These are phyloP conservation scores for Sporothrix variecibatus DNA, from an alignment of 2,329 filamentous ascomycete genomes.

Conservation along the genomic window DNA sequence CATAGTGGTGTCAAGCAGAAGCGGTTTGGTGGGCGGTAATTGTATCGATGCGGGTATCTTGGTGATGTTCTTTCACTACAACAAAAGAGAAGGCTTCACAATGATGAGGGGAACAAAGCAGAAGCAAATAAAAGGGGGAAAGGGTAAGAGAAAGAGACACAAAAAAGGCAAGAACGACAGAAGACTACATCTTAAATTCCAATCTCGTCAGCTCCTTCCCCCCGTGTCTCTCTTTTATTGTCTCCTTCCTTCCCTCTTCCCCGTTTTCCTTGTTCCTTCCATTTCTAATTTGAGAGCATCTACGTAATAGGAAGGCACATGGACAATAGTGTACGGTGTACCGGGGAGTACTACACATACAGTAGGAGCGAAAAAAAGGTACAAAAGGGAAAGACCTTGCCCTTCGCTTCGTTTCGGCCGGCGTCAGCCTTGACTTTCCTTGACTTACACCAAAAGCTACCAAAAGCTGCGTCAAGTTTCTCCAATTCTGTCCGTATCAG, in stretches of 20 bases:
- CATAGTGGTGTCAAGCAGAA: slow-evolving; percentile 27
- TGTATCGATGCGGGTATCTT: not conserved
- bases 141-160: not conserved
- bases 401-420: not conserved
- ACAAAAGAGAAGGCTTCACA: not conserved
- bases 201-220: not conserved
- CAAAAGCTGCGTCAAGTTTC: not conserved
- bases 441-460: not conserved
- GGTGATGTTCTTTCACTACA: not conserved
- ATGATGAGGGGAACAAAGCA: not conserved
- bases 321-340: too few species aligned
- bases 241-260: not conserved
- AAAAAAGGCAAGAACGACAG: not conserved
- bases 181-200: not conserved
- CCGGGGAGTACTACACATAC: too few species aligned
- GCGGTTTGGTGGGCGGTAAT: not conserved
- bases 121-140: not conserved
- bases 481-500: not conserved
- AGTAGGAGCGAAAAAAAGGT: not conserved
- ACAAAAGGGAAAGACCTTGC: not conserved
- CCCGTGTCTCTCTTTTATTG: not conserved
- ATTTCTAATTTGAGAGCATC: not conserved
- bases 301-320: slow-evolving; percentile 18
- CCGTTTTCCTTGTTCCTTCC: not conserved
- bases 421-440: not conserved